Base-by-base conservation (phyloP, 805 yeast species). In the Candida nonsorbophila region DNA sequence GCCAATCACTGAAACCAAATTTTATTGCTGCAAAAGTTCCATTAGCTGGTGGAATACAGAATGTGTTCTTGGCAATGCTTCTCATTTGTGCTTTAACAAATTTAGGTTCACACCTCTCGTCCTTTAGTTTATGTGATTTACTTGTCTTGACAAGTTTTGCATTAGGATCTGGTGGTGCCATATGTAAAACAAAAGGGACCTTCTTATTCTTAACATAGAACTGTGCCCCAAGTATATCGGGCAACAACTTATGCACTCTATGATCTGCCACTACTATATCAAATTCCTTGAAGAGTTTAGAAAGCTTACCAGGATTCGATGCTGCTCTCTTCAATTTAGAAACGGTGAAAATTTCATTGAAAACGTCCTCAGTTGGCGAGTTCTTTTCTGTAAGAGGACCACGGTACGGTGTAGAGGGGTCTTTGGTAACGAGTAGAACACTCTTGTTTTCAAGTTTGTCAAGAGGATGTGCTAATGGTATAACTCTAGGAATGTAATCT, bases 261-360 rank as follows among this genome's bases (percentile, higher is more conserved):
- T 77, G 72, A 51, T 85, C 94, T 4, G 80, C 77, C 7, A 84
- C 59, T 2, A 85, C 64, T 16, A 79, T 43, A 44, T 84, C 94
- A 47, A 69, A 77, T 22, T 79, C 84, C 33, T 72, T 68, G 42
- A 59, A 74, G 1, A 78, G 41, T 27, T 67, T 71, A 27, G 62
- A 65, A 19, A 74, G 47, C 14, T 69, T 59, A 28, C 66, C 67
- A 3, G 67, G 58, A 37, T 66, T 70, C 11, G 49, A 47, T 7
- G 68, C 51, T 13, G 73, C 49, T 14, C 68, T 53, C 44, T 69
- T 74, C 32, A 80, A 50, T 40, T 71, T 77, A 38, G 72, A 74
- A 27, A 79, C 59, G 9, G 85, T 69, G 12, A 76, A 58, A 14
- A 84, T 74, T 16, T 76, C 76, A 24, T 70, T 69, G 50, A 84